Conservation (phyloP, 176 grass and related monocot species). For the Carex scoparia region DNA sequence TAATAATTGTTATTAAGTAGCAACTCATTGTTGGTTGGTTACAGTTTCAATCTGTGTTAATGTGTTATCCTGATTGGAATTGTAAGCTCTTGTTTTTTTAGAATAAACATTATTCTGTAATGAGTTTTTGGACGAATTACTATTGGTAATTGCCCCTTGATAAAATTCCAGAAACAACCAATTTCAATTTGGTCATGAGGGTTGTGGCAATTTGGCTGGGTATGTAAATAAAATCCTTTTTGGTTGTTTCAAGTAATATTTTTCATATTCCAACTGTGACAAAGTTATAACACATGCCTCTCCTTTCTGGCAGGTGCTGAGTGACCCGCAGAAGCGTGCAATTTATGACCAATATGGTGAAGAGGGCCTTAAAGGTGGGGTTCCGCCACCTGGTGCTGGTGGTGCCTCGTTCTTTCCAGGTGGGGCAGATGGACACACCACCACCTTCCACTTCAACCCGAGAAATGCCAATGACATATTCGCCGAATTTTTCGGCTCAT, state of each 20-base stretch:
- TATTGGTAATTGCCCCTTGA: neutral
- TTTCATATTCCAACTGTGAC: neutral
- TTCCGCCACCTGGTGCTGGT: slow-evolving; percentile 54
- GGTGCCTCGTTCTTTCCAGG: slow-evolving; percentile 60
- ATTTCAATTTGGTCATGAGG: neutral
- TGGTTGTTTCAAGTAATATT: neutral
- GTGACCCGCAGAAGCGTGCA: slow-evolving; percentile 77
- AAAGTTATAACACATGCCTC: neutral
- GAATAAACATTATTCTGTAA: too few relatives aligned
- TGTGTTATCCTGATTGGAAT: neutral
- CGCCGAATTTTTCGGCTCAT: slow-evolving; percentile 81
- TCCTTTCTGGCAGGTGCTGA: slow-evolving; percentile 47
- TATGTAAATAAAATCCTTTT: neutral
- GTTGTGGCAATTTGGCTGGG: neutral
- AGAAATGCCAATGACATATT: slow-evolving; percentile 94
- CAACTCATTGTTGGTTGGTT: neutral
- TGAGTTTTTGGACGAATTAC: neutral
- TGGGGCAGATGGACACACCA: slow-evolving; percentile 46
- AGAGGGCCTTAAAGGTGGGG: slow-evolving; percentile 88
- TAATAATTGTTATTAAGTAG: neutral
- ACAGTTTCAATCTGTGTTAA: neutral
- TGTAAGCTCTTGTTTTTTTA: neutral
- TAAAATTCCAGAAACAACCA: neutral
- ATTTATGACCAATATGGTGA: slow-evolving; percentile 97
- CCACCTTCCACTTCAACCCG: slow-evolving; percentile 68